A percentile compares a stretch with the other conserved stretches of the same genome.
phyloP scores from a whole-genome alignment of 495 filamentous ascomycete species.

The Aspergillus ellipticus region DNA sequence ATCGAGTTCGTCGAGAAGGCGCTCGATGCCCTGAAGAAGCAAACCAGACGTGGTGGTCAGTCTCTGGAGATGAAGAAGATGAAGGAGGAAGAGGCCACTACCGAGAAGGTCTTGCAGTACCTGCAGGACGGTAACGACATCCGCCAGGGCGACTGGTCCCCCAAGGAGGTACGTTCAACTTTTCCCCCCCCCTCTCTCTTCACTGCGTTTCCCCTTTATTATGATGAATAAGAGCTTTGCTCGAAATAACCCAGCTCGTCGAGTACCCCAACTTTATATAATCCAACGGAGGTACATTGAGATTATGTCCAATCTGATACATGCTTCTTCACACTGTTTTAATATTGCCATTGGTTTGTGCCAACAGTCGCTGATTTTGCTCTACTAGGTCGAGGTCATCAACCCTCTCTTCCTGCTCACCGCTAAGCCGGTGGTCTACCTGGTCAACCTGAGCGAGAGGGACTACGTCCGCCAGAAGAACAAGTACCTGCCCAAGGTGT shows the following conservation, averaged over 20 bases:
- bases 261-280: conserved; percentile 63
- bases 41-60: conserved; percentile 90
- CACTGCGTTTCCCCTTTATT: conserved; percentile 20
- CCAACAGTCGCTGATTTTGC: conserved; percentile 5
- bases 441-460: conserved; percentile 94
- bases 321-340: conserved; percentile 19
- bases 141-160: conserved; percentile 79
- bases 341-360: neutral
- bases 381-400: conserved; percentile 86
- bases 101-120: conserved; percentile 78
- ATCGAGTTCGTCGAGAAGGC: conserved; percentile 98
- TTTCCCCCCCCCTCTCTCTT: conserved; percentile 19
- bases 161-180: conserved; percentile 82
- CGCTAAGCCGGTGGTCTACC: conserved; percentile 95
- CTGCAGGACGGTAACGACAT: conserved; percentile 89
- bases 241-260: conserved; percentile 98
- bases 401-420: conserved; percentile 94
- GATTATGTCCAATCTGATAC: conserved; percentile 65
- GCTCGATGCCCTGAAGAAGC: conserved; percentile 82
- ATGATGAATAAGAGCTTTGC: conserved; percentile 99
- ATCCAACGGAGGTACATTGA: conserved; percentile 72
- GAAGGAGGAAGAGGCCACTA: conserved; percentile 88
- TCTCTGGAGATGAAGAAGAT: conserved; percentile 97
- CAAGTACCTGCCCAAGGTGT: conserved; percentile 92
- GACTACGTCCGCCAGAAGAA: conserved; percentile 99